These are phyloP conservation scores for Endotrypanum monterogeii DNA, from an alignment of 208 protist species.

Conservation along the genomic window DNA sequence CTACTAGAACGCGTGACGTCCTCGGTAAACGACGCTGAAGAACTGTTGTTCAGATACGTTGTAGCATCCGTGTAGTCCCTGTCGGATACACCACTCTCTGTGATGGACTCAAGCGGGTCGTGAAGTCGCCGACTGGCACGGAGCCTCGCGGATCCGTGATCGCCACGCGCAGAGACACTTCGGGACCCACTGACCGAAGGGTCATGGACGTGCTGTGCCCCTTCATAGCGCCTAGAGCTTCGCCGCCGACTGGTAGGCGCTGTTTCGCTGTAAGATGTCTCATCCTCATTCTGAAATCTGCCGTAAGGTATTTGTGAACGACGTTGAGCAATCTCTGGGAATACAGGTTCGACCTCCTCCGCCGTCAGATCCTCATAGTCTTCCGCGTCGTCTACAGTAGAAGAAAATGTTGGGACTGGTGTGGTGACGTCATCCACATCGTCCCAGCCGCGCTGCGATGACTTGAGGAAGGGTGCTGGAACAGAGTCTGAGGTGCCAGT, in stretches of 20 bases:
- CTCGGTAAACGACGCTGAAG: neutral
- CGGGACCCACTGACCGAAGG: constrained; percentile 1
- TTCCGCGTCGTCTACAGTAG: constrained; percentile 26
- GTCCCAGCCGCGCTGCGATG: constrained; percentile 51
- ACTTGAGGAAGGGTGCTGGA: constrained; percentile 21
- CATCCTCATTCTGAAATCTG: constrained; percentile 27
- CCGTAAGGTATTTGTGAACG: constrained; percentile 24
- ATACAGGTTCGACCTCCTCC: constrained; percentile 53
- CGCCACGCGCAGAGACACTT: constrained; percentile 9
- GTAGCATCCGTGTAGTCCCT: constrained; percentile 45
- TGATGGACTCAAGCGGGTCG: constrained; percentile 10
- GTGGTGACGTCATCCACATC: constrained; percentile 43
- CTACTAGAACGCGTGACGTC: constrained; percentile 16
- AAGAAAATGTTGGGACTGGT: constrained; percentile 38
- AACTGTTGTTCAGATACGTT: constrained; percentile 42
- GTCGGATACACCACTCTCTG: constrained; percentile 13
- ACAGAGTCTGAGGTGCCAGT: constrained; percentile 24
- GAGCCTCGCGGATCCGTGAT: neutral
- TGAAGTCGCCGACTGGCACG: constrained; percentile 2
- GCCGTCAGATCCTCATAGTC: constrained; percentile 70
- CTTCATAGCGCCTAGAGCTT: constrained; percentile 1
- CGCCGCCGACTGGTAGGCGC: constrained; percentile 11
- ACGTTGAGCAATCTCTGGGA: constrained; percentile 18
- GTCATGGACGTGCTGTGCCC: constrained; percentile 11
- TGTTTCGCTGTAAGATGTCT: constrained; percentile 19